Percentiles rank a stretch among this genome's conserved stretches.
Evolutionary conservation across 352 stramenopile genomes (phyloP).

Genomic region (Pythium phragmitis): DNA sequence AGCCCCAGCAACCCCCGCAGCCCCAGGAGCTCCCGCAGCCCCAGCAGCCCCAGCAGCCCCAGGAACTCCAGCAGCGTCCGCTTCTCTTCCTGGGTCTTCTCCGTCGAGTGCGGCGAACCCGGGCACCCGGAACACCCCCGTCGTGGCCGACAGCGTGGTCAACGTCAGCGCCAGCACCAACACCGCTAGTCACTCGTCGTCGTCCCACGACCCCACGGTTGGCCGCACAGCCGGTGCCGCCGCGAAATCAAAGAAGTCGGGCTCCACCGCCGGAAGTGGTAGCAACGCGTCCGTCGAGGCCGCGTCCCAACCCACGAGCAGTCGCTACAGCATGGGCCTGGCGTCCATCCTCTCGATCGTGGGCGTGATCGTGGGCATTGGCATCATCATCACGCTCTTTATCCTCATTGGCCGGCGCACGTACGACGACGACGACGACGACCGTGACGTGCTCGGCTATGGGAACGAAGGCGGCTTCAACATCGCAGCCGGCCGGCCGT

Average conservation of each 20-base stretch:
- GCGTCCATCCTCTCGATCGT: conserved; percentile 72
- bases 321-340: conserved; percentile 54
- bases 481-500: conserved; percentile 25
- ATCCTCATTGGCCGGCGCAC: conserved; percentile 62
- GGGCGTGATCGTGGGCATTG: conserved; percentile 63
- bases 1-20: background rate
- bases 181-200: conserved; percentile 5
- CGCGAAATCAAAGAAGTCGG: background rate
- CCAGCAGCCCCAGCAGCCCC: background rate
- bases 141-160: conserved; percentile 1
- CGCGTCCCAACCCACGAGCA: conserved; percentile 40
- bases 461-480: conserved; percentile 37
- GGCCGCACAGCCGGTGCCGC: background rate
- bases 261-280: background rate
- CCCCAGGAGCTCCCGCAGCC: background rate
- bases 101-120: background rate
- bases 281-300: conserved; percentile 29
- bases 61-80: background rate
- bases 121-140: background rate
- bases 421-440: conserved; percentile 51
- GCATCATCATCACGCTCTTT: conserved; percentile 54
- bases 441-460: conserved; percentile 36
- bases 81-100: background rate
- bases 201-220: background rate
- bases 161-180: background rate